Evolutionary conservation across 108 stramenopile species (phyloP).

Genomic region (Pseudonitzschia pungens): DNA sequence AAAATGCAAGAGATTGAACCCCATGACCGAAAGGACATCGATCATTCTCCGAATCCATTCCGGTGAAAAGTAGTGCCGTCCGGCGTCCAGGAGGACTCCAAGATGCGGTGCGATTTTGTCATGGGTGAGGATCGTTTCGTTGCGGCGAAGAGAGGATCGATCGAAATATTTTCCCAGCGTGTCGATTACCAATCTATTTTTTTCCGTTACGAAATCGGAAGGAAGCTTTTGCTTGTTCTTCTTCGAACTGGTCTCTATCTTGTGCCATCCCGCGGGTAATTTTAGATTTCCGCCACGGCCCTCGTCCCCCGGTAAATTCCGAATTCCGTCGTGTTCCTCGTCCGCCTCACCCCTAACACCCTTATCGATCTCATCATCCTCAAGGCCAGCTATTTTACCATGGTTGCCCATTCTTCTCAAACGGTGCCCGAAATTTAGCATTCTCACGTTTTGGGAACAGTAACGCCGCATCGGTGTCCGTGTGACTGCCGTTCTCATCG

Average conservation of each 20-base stretch:
- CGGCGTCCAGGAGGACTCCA: slow-evolving; percentile 36
- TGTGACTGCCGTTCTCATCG: too few relatives aligned
- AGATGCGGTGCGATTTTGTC: slow-evolving; percentile 1
- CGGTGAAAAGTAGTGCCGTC: slow-evolving; percentile 30
- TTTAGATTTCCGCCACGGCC: too few relatives aligned
- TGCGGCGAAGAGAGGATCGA: not conserved
- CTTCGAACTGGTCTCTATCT: not conserved
- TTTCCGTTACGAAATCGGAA: not conserved
- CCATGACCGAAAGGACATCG: slow-evolving; percentile 14
- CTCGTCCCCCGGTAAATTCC: too few relatives aligned
- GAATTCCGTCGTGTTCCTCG: too few relatives aligned
- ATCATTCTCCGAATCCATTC: slow-evolving; percentile 27
- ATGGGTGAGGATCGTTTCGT: not conserved
- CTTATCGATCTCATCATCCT: too few relatives aligned
- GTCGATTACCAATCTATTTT: not conserved
- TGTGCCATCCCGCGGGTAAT: not conserved
- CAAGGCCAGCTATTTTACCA: too few relatives aligned
- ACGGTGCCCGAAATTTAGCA: too few relatives aligned
- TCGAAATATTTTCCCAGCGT: not conserved
- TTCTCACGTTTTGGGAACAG: too few relatives aligned
- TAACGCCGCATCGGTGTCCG: too few relatives aligned
- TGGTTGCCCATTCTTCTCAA: too few relatives aligned
- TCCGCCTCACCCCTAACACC: too few relatives aligned
- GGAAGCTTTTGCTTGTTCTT: not conserved
- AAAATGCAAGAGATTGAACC: slow-evolving; percentile 36